Base-by-base conservation (phyloP, 768 basidiomycete species). In the Lentinula sp. region DNA sequence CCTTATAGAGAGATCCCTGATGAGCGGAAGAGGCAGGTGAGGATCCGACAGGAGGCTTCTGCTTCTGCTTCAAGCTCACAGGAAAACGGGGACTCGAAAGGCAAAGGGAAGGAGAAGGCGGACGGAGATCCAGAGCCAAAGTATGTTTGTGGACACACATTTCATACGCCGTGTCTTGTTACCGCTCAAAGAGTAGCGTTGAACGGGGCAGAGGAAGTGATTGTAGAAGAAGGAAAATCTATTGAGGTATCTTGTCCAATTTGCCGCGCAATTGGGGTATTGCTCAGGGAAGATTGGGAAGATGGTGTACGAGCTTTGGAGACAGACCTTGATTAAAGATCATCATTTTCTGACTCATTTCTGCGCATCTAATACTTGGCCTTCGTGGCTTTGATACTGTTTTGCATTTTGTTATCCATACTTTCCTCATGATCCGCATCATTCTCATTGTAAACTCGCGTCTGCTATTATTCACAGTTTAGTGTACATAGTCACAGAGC, bases 161-260 rank as follows among this genome's bases (percentile, higher is more conserved):
- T 92, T 78, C 91, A 93, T 67, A 79, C 84, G 8, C 70, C 83
- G 59, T 93, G 91, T 71, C 68, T 93, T 43, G 89, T 93, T 51
- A 80, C 69, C 72, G 85, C 80, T 62, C 89, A 75, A 77, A 84
- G 84, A 62, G 86, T 77, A 15, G 81, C 86, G 11, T 76, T 86
- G n/a, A 82, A 80, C 74, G 87, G 85, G 23, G 79, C 75, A 11
- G 78, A 82, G 57, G 78, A 74, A 37, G 71, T 69, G 58, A 70
- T 75, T 49, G 66, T 69, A 1, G 70, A 68, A 23, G 70, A 69
- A 13, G 70, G 73, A 61, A 69, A 69, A 13, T 67, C 68, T 21
- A 83, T 90, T 0, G 84, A 88, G 68, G 87, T 91, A n/a, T 81
- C 83, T 16, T 92, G 91, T 70, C 86, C 88, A 1, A 80, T 88